phyloP scores from a whole-genome alignment of 768 basidiomycete species.

The Coprinopsis cinerea region DNA sequence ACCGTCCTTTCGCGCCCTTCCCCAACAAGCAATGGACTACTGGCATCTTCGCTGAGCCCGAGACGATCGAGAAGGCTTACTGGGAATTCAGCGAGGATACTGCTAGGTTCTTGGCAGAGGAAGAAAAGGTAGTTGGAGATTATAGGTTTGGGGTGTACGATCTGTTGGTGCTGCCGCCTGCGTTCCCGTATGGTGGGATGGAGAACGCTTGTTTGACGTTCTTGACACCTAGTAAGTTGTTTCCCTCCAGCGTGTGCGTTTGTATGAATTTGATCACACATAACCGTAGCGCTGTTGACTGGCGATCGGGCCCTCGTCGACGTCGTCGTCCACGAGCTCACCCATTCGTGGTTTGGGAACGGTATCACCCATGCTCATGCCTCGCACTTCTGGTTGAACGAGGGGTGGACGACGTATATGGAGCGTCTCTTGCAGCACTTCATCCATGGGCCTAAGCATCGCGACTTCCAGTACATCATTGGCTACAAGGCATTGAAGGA shows the following conservation, averaged over 20 bases:
- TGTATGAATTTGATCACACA: neutral
- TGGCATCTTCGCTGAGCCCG: constrained; percentile 65
- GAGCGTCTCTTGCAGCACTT: constrained; percentile 73
- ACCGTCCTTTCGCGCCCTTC: constrained; percentile 69
- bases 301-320: constrained; percentile 85
- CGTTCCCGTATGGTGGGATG: constrained; percentile 93
- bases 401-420: constrained; percentile 92
- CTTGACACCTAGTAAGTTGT: constrained; percentile 70
- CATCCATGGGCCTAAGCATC: constrained; percentile 67
- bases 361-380: constrained; percentile 76
- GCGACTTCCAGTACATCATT: constrained; percentile 76
- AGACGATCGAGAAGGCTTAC: constrained; percentile 65
- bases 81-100: constrained; percentile 92
- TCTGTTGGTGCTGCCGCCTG: constrained; percentile 80
- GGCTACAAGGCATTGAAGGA: constrained; percentile 70
- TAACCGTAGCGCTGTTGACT: constrained; percentile 60
- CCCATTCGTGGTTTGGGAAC: constrained; percentile 92
- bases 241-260: neutral
- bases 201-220: constrained; percentile 90
- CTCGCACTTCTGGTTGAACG: constrained; percentile 84
- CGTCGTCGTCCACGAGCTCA: constrained; percentile 83
- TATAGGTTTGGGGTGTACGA: constrained; percentile 90
- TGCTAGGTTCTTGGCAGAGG: constrained; percentile 69
- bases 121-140: constrained; percentile 66
- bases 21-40: constrained; percentile 77